Evolutionary conservation across 495 filamentous ascomycete species (phyloP), one percentile per base, ranked within the genome.

Genomic region (Penicillium lividum): DNA sequence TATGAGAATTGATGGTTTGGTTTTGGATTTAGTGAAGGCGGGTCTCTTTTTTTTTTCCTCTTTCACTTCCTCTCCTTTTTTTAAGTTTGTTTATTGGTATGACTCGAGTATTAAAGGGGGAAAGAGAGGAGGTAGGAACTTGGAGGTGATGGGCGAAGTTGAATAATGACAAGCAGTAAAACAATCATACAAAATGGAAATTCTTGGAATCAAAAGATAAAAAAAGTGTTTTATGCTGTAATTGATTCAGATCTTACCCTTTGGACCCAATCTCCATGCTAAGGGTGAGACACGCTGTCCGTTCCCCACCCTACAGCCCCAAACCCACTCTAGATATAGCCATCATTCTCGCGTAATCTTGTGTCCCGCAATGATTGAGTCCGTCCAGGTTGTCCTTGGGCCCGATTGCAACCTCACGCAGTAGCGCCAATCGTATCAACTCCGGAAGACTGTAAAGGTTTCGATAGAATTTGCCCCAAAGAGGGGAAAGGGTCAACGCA

Each of bases 271-370:
- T 51, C 47, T 51, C 56, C 36, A 42, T 47, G 30, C 49, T 28
- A 46, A 34, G 18, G 31, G 46, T 60, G 57, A 64, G 57, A 64
- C 61, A 60, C 47, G 27, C 38, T 56, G 55, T 54, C 52, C 60
- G 55, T 51, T 33, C 40, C 33, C 50, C 49, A 51, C 50, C 36
- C 33, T 16, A 43, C 15, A 53, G 50, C 22, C 22, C 22, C 22
- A 22, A 34, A 43, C 16, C 48, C 31, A 15, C 22, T 31, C 36
- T 30, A 9, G n/a, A 22, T 28, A 46, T 65, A 62, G 53, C 53
- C 59, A 65, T 67, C 62, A 67, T 59, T 53, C 59, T 59, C 62
- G 51, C 56, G 59, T 68, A 63, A 68, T 65, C 46, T 51, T 33
- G 54, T 54, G 53, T 45, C 27, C 42, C 51, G 15, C 38, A 42